Conservation (phyloP, 345 rosid species). For the Bretschneidera sinensis region DNA sequence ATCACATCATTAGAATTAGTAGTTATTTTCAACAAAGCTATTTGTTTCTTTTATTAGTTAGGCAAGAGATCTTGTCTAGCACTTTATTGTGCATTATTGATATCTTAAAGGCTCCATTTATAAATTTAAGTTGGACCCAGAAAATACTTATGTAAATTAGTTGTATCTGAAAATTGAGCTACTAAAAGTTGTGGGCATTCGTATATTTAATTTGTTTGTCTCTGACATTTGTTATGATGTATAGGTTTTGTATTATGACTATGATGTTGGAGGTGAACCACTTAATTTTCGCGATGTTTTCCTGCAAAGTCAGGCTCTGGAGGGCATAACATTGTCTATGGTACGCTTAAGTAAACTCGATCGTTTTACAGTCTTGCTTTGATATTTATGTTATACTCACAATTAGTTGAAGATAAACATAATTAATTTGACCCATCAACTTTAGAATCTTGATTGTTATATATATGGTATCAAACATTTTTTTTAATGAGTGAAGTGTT, state of each 20-base stretch:
- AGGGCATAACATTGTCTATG: slow-evolving; percentile 80
- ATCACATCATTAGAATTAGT: no score
- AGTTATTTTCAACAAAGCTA: no score
- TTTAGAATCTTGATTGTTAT: slow-evolving; percentile 5
- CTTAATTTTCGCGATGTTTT: slow-evolving; percentile 87
- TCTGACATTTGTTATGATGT: slow-evolving; percentile 12
- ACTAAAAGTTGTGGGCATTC: background rate
- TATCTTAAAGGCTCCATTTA: background rate
- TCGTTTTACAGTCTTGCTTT: background rate
- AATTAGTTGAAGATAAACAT: no score
- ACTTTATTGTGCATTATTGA: background rate
- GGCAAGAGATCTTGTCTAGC: background rate
- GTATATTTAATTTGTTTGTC: background rate
- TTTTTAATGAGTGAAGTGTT: no score
- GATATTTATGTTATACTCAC: background rate
- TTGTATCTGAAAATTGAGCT: background rate
- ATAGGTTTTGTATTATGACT: slow-evolving; percentile 83
- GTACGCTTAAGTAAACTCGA: slow-evolving; percentile 33
- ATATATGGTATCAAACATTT: no score
- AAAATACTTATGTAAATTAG: background rate
- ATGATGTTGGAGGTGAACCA: slow-evolving; percentile 76
- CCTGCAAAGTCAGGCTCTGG: slow-evolving; percentile 94
- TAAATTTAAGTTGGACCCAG: no score
- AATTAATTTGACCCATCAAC: background rate
- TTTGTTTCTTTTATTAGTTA: background rate